A percentile compares a stretch with the other conserved stretches of the same genome.
phyloP scores from a whole-genome alignment of 2,329 filamentous ascomycete species.

The Cytospora piceae region DNA sequence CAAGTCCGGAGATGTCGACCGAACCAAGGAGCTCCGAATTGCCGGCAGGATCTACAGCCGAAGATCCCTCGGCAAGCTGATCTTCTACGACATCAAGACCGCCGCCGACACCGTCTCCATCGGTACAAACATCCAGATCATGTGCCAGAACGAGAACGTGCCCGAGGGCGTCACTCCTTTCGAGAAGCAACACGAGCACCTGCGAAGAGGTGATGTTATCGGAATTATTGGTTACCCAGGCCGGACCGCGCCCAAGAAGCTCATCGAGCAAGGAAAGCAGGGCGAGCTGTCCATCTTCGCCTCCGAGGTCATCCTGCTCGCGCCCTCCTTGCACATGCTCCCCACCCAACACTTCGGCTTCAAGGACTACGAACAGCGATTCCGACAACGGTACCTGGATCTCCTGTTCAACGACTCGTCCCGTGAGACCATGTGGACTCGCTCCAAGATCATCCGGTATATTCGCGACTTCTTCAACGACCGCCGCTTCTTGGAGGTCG shows the following conservation, averaged over 20 bases:
- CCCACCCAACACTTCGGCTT: constrained; percentile 92
- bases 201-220: constrained; percentile 91
- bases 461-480: constrained; percentile 88
- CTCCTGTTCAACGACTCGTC: constrained; percentile 94
- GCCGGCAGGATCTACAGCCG: constrained; percentile 90
- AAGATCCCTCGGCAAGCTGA: constrained; percentile 81
- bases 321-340: constrained; percentile 88
- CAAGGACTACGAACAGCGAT: constrained; percentile 92
- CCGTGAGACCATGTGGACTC: constrained; percentile 80
- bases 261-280: constrained; percentile 74
- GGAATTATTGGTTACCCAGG: constrained; percentile 85
- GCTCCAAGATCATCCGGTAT: constrained; percentile 86
- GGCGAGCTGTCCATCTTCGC: constrained; percentile 96
- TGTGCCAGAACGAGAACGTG: constrained; percentile 85
- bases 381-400: constrained; percentile 92
- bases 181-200: constrained; percentile 83
- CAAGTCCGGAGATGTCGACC: constrained; percentile 77
- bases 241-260: constrained; percentile 86
- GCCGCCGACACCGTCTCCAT: constrained; percentile 59
- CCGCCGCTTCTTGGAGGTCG: constrained; percentile 88
- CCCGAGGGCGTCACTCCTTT: constrained; percentile 70
- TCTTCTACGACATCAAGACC: constrained; percentile 84
- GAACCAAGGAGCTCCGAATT: constrained; percentile 75
- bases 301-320: constrained; percentile 79
- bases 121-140: constrained; percentile 82